These are phyloP conservation scores for Helminthosporium solani DNA, from an alignment of 2,329 filamentous ascomycete species.

Conservation along the genomic window DNA sequence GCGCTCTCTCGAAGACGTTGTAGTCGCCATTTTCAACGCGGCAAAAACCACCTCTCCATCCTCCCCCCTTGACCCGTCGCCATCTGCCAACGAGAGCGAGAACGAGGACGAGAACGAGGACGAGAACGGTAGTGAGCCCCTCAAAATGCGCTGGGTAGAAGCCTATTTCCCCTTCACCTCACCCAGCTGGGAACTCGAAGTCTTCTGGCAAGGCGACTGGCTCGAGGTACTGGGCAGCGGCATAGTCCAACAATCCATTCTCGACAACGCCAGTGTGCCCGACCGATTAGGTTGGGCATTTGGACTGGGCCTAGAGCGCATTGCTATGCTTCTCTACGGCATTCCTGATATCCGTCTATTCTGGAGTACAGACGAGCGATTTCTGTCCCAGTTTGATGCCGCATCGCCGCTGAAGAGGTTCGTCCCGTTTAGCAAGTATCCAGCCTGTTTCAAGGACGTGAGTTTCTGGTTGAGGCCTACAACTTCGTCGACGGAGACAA, in stretches of 20 bases:
- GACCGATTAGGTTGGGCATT: slow-evolving; percentile 90
- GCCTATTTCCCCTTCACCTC: slow-evolving; percentile 97
- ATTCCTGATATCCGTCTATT: slow-evolving; percentile 96
- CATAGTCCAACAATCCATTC: slow-evolving; percentile 79
- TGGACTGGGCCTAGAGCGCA: slow-evolving; percentile 87
- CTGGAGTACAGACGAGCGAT: slow-evolving; percentile 84
- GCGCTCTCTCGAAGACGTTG: slow-evolving; percentile 82
- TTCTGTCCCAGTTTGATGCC: slow-evolving; percentile 75
- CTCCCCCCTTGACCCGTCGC: slow-evolving; percentile 18
- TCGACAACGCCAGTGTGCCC: slow-evolving; percentile 73
- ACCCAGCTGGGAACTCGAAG: slow-evolving; percentile 93
- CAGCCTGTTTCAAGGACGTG: slow-evolving; percentile 86
- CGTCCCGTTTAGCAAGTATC: slow-evolving; percentile 86
- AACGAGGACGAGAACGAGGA: slow-evolving; percentile 51
- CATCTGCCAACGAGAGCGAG: too few relatives aligned
- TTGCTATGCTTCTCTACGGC: slow-evolving; percentile 95
- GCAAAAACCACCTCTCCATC: slow-evolving; percentile 59
- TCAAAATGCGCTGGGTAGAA: slow-evolving; percentile 90
- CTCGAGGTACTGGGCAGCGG: slow-evolving; percentile 94
- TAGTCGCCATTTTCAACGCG: slow-evolving; percentile 82
- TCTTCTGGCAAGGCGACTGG: slow-evolving; percentile 93
- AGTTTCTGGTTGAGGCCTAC: slow-evolving; percentile 75
- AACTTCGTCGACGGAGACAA: slow-evolving; percentile 9
- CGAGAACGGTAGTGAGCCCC: slow-evolving; percentile 59
- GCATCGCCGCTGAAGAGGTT: slow-evolving; percentile 61